Evolutionary conservation across 2,329 filamentous ascomycete species (phyloP).

Genomic region (Ceratocystiopsis brevicomis): DNA sequence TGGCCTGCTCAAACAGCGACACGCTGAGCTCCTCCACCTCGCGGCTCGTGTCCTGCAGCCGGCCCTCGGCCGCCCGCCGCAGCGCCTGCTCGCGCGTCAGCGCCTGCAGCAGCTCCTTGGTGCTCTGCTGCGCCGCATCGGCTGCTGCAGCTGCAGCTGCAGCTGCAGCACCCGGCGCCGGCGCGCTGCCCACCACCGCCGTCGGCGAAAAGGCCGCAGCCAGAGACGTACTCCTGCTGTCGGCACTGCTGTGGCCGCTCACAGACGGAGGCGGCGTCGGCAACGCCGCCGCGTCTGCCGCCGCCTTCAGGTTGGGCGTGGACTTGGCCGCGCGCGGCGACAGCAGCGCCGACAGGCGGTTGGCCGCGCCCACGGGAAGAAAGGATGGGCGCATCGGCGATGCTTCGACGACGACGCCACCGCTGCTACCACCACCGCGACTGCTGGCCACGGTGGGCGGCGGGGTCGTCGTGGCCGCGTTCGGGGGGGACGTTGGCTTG

Average conservation of each 20-base stretch:
- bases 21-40: constrained; percentile 67
- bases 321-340: constrained; percentile 25
- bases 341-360: constrained; percentile 26
- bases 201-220: constrained; percentile 3
- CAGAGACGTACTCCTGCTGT: constrained; percentile 3
- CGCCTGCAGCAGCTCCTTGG: constrained; percentile 39
- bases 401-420: constrained; percentile 11
- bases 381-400: constrained; percentile 24
- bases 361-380: constrained; percentile 24
- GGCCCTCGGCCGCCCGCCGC: constrained; percentile 49
- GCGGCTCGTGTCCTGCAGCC: constrained; percentile 43
- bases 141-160: neutral
- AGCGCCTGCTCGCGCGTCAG: constrained; percentile 47
- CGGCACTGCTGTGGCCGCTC: constrained; percentile 2
- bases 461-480: neutral
- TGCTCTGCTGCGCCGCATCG: constrained; percentile 2
- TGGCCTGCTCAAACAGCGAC: constrained; percentile 62
- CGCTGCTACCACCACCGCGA: too few relatives aligned
- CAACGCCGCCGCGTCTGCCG: neutral
- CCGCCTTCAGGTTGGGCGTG: constrained; percentile 18
- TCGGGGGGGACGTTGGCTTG: neutral
- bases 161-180: too few relatives aligned
- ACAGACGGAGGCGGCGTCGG: constrained; percentile 5
- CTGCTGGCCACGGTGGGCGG: neutral
- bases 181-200: constrained; percentile 1